A percentile compares a stretch with the other conserved stretches of the same genome.
phyloP scores from a whole-genome alignment of 1,284 basidiomycete genomes.

The Athelia sp. region DNA sequence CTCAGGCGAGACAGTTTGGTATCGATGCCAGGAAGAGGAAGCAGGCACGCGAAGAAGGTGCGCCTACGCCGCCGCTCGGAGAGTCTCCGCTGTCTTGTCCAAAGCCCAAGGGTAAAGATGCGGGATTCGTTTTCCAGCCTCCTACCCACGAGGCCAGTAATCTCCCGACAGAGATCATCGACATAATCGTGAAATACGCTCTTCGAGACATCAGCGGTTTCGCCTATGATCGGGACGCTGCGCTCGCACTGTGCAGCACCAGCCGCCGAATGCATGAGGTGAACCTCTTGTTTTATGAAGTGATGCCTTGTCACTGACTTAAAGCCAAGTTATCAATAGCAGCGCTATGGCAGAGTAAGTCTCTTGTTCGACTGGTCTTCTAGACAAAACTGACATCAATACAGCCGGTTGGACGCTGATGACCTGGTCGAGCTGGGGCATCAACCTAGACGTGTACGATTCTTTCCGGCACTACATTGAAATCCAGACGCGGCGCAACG shows the following conservation, averaged over 20 bases:
- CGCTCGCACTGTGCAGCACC: background rate
- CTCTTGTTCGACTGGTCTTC: background rate
- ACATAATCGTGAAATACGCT: background rate
- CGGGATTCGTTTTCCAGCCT: background rate
- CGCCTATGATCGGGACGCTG: background rate
- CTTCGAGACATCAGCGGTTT: background rate
- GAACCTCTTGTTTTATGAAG: background rate
- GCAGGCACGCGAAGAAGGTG: background rate
- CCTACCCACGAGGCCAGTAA: background rate
- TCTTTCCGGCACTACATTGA: background rate
- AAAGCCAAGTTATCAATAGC: background rate
- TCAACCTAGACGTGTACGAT: background rate
- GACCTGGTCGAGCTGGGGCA: background rate
- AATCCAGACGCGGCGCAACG: background rate
- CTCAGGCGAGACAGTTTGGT: background rate
- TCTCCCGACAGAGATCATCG: background rate
- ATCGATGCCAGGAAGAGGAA: background rate
- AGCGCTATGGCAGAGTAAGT: background rate
- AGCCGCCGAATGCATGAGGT: background rate
- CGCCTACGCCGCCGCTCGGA: background rate
- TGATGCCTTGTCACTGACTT: background rate
- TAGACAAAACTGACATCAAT: background rate
- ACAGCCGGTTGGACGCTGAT: background rate
- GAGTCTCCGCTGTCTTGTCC: background rate
- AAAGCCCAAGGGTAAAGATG: background rate